phyloP scores from a whole-genome alignment of 805 yeast species.

The Yarrowia sp. region DNA sequence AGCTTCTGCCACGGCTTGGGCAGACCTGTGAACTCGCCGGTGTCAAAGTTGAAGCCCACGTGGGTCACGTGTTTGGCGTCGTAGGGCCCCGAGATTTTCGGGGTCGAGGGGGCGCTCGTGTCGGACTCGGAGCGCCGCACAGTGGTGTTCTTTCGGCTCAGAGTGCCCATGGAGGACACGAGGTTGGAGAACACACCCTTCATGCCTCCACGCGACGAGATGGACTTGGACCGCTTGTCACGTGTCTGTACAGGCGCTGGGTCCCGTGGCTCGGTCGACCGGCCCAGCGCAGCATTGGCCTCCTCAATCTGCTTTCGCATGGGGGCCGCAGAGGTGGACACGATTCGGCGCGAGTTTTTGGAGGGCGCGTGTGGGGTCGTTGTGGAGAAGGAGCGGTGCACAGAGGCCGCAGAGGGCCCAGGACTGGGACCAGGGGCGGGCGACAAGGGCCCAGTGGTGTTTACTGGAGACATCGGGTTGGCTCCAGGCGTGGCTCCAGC shows the following conservation, averaged over 20 bases:
- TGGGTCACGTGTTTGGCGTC: conserved; percentile 91
- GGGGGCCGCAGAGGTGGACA: conserved; percentile 11
- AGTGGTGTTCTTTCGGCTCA: conserved; percentile 6
- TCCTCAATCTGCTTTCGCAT: conserved; percentile 17
- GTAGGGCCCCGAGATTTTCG: conserved; percentile 83
- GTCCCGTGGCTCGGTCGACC: not conserved
- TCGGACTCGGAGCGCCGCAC: not conserved
- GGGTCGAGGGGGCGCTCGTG: conserved; percentile 18
- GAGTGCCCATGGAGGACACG: conserved; percentile 8
- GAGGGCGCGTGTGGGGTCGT: not conserved
- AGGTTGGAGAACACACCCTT: conserved; percentile 9
- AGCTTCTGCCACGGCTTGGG: conserved; percentile 91
- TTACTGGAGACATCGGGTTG: not conserved
- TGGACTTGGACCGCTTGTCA: conserved; percentile 2
- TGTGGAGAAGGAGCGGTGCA: conserved; percentile 8
- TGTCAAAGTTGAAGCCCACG: conserved; percentile 79
- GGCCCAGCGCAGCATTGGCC: conserved; percentile 7
- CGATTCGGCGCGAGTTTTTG: conserved; percentile 16
- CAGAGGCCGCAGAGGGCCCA: not conserved
- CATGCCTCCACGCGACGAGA: conserved; percentile 2
- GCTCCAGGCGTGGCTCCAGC: not conserved
- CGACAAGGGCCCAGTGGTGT: not conserved
- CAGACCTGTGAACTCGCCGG: conserved; percentile 86
- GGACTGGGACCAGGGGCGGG: not conserved
- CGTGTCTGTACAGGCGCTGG: not conserved